These are phyloP conservation scores for Phytopythium oedochilum DNA, from an alignment of 352 stramenopile species.

Conservation along the genomic window DNA sequence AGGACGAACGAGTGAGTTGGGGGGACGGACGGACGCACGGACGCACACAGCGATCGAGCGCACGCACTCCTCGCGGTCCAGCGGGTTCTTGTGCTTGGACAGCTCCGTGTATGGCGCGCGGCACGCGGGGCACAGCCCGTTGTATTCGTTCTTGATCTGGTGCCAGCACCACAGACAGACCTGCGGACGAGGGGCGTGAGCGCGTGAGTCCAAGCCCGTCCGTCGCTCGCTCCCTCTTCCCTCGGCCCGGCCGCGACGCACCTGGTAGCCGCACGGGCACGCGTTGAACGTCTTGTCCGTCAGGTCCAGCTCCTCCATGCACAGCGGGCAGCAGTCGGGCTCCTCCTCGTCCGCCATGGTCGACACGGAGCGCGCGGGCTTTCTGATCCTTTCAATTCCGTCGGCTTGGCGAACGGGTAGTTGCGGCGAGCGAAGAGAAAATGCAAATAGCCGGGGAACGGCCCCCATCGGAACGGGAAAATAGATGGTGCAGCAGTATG, in stretches of 20 bases:
- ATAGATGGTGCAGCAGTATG: too few species aligned
- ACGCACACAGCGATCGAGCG: not conserved
- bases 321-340: constrained; percentile 94
- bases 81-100: constrained; percentile 87
- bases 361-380: not conserved
- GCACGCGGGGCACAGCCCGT: constrained; percentile 96
- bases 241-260: constrained; percentile 9
- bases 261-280: constrained; percentile 98
- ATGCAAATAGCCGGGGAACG: too few species aligned
- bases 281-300: constrained; percentile 98
- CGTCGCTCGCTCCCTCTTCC: too few species aligned
- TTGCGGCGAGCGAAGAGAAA: not conserved
- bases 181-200: constrained; percentile 11
- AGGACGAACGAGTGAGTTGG: not conserved
- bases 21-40: not conserved
- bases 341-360: constrained; percentile 79
- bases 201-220: too few species aligned
- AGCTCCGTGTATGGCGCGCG: constrained; percentile 95
- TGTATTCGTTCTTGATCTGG: constrained; percentile 98
- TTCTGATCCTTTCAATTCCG: constrained; percentile 51
- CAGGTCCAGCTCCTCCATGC: constrained; percentile 98
- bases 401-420: not conserved
- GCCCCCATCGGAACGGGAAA: too few species aligned
- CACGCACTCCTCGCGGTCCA: constrained; percentile 93
- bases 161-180: constrained; percentile 99